Conservation (phyloP, 208 protist genomes). For the Trypanosoma mega region DNA sequence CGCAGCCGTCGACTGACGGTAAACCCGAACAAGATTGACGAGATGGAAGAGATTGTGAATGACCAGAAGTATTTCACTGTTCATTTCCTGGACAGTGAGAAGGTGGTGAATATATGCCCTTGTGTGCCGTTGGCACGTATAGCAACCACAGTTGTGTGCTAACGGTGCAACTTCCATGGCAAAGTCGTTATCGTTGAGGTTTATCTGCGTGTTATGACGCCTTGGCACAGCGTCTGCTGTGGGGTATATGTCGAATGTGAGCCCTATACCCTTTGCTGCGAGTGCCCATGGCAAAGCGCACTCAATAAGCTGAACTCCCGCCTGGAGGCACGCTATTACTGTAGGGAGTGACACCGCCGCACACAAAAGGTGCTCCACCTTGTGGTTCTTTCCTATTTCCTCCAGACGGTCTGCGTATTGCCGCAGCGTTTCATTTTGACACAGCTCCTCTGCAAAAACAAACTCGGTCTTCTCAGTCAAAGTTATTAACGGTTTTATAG, state of each 20-base stretch:
- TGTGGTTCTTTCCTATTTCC: conserved; percentile 16
- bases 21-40: conserved; percentile 35
- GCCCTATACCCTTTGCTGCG: conserved; percentile 69
- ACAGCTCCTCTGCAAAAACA: conserved; percentile 21
- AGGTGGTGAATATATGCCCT: conserved; percentile 88
- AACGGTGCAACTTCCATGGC: conserved; percentile 65
- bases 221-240: background rate
- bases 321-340: conserved; percentile 42
- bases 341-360: conserved; percentile 40
- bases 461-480: conserved; percentile 23
- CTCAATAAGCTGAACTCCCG: conserved; percentile 59
- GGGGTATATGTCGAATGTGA: conserved; percentile 31
- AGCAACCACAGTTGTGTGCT: conserved; percentile 53
- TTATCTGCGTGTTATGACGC: conserved; percentile 37
- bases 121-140: conserved; percentile 73
- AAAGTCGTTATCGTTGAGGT: conserved; percentile 75
- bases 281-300: conserved; percentile 70
- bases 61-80: conserved; percentile 70
- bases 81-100: conserved; percentile 90
- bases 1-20: conserved; percentile 14
- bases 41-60: conserved; percentile 79
- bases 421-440: conserved; percentile 34
- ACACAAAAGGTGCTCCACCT: conserved; percentile 30
- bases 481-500: conserved; percentile 30
- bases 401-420: conserved; percentile 38